phyloP scores from a whole-genome alignment of 2,329 filamentous ascomycete species.

The Botrytis byssoidea region DNA sequence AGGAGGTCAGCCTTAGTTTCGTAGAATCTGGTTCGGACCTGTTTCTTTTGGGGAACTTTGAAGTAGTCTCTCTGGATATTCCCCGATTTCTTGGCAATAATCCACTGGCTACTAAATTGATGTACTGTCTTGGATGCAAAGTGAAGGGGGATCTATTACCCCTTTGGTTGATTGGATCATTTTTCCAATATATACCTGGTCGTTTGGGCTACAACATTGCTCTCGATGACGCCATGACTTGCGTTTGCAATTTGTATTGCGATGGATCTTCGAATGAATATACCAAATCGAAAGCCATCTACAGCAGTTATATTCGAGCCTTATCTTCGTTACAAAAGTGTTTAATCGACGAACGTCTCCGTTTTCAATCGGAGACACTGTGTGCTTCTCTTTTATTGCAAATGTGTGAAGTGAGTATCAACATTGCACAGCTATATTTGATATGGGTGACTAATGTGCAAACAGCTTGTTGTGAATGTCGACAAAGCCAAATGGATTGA shows the following conservation, averaged over 20 bases:
- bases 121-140: constrained; percentile 24
- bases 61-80: neutral
- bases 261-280: constrained; percentile 6
- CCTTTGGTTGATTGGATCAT: constrained; percentile 21
- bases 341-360: constrained; percentile 4
- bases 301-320: constrained; percentile 23
- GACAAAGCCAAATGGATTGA: constrained; percentile 24
- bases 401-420: constrained; percentile 24
- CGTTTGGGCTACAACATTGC: constrained; percentile 24
- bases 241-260: constrained; percentile 24
- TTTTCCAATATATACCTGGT: constrained; percentile 24
- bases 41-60: neutral
- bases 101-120: constrained; percentile 17
- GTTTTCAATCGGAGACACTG: constrained; percentile 23
- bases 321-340: constrained; percentile 20
- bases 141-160: constrained; percentile 21
- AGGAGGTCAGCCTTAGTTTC: neutral
- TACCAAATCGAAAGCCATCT: constrained; percentile 10
- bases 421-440: neutral
- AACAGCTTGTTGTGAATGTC: constrained; percentile 24
- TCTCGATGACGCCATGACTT: constrained; percentile 26
- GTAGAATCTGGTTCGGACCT: no score
- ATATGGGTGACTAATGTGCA: neutral
- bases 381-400: constrained; percentile 29
- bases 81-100: constrained; percentile 19